Conservation (phyloP, 2,329 filamentous ascomycete genomes). For the Colletotrichum ledebouriae region DNA sequence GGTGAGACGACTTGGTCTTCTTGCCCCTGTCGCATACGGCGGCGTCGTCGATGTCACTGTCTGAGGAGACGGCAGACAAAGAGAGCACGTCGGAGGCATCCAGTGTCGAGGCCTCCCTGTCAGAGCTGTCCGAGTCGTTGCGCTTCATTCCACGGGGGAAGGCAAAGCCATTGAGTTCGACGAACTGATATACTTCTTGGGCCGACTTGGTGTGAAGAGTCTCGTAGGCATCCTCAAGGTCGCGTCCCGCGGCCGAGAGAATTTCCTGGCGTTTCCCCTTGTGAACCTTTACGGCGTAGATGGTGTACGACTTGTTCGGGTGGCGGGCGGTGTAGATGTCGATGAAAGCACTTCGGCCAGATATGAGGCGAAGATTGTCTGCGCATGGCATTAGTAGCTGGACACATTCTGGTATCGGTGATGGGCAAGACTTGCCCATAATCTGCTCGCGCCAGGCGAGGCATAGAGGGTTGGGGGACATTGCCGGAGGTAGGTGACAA, state of each 20-base stretch:
- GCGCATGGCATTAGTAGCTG: slow-evolving; percentile 8
- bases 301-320: slow-evolving; percentile 51
- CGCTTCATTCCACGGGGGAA: slow-evolving; percentile 40
- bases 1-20: slow-evolving; percentile 22
- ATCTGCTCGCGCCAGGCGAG: slow-evolving; percentile 40
- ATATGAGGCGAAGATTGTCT: slow-evolving; percentile 38
- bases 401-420: neutral
- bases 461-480: slow-evolving; percentile 35
- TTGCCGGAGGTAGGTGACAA: neutral
- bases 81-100: slow-evolving; percentile 32
- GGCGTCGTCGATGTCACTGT: slow-evolving; percentile 26
- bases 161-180: slow-evolving; percentile 52
- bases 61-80: slow-evolving; percentile 22
- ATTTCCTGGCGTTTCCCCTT: slow-evolving; percentile 77
- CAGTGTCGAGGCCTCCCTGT: slow-evolving; percentile 34
- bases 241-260: slow-evolving; percentile 50
- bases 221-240: slow-evolving; percentile 51
- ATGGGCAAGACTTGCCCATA: slow-evolving; percentile 6
- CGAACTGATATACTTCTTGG: slow-evolving; percentile 49
- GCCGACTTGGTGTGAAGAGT: slow-evolving; percentile 55
- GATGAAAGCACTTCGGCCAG: slow-evolving; percentile 32
- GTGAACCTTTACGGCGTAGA: slow-evolving; percentile 82
- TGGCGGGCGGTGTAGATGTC: slow-evolving; percentile 37
- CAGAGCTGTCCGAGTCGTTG: slow-evolving; percentile 30
- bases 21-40: slow-evolving; percentile 1